A percentile compares a stretch with the other conserved stretches of the same genome.
Conservation (phyloP, 345 rosid species). For the Lenwebbia sp. region DNA sequence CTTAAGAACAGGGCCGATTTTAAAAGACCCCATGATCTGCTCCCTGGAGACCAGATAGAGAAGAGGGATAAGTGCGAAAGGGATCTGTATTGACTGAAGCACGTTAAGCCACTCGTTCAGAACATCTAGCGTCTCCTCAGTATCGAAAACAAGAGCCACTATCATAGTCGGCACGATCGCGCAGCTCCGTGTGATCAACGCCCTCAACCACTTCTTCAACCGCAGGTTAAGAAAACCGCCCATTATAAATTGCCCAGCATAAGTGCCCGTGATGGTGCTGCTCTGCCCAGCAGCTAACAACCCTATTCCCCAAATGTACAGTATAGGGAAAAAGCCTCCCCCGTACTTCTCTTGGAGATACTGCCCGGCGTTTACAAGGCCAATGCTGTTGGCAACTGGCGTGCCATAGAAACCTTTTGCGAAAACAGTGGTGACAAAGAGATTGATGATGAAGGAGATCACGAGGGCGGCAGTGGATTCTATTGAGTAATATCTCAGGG, state of each 20-base stretch:
- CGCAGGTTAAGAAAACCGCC: slow-evolving; percentile 85
- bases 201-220: slow-evolving; percentile 91
- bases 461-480: slow-evolving; percentile 69
- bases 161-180: slow-evolving; percentile 79
- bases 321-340: slow-evolving; percentile 79
- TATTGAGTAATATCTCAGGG: slow-evolving; percentile 75
- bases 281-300: slow-evolving; percentile 93
- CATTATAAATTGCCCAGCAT: slow-evolving; percentile 95
- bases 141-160: slow-evolving; percentile 71
- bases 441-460: slow-evolving; percentile 74
- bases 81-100: slow-evolving; percentile 81
- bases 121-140: slow-evolving; percentile 56
- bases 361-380: slow-evolving; percentile 78
- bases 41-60: slow-evolving; percentile 79
- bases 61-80: slow-evolving; percentile 84
- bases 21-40: slow-evolving; percentile 75
- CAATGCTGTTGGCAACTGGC: slow-evolving; percentile 58
- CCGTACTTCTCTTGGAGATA: slow-evolving; percentile 84
- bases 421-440: slow-evolving; percentile 82
- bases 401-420: slow-evolving; percentile 86
- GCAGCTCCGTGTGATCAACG: slow-evolving; percentile 82
- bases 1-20: slow-evolving; percentile 60
- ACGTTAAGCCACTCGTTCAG: slow-evolving; percentile 90
- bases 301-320: slow-evolving; percentile 91
- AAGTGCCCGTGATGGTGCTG: slow-evolving; percentile 88